A percentile compares a stretch with the other conserved stretches of the same genome.
These are phyloP conservation scores for Solanum neorickii DNA, from an alignment of 257 asterid genomes.

Conservation along the genomic window DNA sequence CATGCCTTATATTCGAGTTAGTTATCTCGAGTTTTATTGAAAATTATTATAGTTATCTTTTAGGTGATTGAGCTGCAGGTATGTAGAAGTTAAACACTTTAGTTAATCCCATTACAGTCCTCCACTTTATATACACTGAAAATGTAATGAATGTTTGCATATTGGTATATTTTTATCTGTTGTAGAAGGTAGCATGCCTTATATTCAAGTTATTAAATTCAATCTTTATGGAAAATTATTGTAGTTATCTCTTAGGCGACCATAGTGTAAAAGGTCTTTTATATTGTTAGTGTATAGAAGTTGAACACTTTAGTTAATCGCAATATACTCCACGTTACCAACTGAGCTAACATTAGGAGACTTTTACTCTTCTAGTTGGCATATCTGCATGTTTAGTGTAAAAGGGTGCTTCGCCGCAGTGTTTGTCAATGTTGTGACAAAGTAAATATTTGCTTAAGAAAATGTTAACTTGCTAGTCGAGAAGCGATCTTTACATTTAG, in stretches of 20 bases:
- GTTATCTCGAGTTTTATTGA: background rate
- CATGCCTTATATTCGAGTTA: background rate
- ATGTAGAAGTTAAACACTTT: background rate
- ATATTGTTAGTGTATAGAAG: background rate
- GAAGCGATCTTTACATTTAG: background rate
- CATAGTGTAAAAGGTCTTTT: background rate
- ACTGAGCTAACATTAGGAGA: background rate
- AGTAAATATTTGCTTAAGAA: background rate
- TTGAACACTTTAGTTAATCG: background rate
- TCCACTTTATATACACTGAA: background rate
- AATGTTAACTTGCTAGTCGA: background rate
- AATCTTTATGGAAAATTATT: background rate
- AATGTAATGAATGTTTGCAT: background rate
- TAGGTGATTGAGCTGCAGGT: background rate
- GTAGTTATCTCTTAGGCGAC: background rate
- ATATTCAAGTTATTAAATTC: background rate
- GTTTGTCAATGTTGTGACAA: background rate
- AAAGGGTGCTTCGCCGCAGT: background rate
- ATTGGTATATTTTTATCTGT: background rate
- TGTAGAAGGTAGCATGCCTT: background rate
- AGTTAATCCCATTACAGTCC: background rate
- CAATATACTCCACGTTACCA: background rate
- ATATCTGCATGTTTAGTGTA: background rate
- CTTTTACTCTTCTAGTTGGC: background rate
- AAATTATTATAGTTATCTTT: background rate